Evolutionary conservation across 164 flowering plant genomes (phyloP).

Genomic region (Tetracentron sinense): DNA sequence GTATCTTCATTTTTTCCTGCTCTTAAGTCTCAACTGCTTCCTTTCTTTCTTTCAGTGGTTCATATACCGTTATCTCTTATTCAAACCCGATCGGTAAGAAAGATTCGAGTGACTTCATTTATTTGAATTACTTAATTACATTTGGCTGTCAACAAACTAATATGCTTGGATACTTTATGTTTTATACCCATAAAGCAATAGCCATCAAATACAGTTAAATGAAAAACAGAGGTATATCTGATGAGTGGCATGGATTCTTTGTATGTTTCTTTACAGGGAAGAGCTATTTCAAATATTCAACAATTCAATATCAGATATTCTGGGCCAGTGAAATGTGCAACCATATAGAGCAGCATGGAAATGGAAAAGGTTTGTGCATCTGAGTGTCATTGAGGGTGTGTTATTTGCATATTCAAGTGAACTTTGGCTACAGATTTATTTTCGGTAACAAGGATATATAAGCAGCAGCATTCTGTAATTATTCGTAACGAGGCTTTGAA

Average conservation of each 20-base stretch:
- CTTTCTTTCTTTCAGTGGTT: slow-evolving; percentile 69
- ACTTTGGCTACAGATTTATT: too few species aligned
- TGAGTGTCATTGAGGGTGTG: slow-evolving; percentile 6
- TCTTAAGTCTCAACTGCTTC: slow-evolving; percentile 7
- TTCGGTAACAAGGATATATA: too few species aligned
- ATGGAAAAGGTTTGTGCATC: background rate
- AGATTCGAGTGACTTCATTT: background rate
- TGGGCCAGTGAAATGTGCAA: slow-evolving; percentile 49
- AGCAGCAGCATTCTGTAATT: too few species aligned
- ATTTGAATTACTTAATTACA: background rate
- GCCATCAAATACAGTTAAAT: too few species aligned
- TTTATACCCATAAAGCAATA: too few species aligned
- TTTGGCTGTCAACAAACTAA: background rate
- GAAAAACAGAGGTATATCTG: too few species aligned
- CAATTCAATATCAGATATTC: slow-evolving; percentile 49
- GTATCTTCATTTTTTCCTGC: background rate
- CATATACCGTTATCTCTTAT: slow-evolving; percentile 75
- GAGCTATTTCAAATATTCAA: slow-evolving; percentile 58
- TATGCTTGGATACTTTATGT: too few species aligned
- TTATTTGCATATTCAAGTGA: too few species aligned
- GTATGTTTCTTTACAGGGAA: slow-evolving; percentile 53
- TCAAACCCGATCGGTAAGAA: slow-evolving; percentile 83
- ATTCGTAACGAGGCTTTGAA: too few species aligned
- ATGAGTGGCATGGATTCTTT: too few species aligned
- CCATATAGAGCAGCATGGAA: background rate